These are phyloP conservation scores for Mitragyna speciosa DNA, from an alignment of 257 asterid species.

Conservation along the genomic window DNA sequence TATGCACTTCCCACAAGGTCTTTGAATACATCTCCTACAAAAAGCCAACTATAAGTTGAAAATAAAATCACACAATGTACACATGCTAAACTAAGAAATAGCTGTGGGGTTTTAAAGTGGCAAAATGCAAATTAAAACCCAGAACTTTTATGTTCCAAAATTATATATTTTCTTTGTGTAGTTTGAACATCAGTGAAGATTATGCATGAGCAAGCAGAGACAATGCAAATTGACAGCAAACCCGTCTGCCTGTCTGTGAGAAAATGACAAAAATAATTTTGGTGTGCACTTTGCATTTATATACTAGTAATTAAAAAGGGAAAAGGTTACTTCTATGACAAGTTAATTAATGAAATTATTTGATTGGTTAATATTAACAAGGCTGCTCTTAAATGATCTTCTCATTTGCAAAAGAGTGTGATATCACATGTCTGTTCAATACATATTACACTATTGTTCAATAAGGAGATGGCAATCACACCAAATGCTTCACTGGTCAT, in stretches of 20 bases:
- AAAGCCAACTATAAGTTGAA: conserved; percentile 11
- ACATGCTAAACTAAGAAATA: not conserved
- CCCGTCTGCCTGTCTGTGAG: too few relatives aligned
- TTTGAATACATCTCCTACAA: conserved; percentile 69
- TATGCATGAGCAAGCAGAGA: not conserved
- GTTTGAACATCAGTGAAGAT: not conserved
- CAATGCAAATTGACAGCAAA: not conserved
- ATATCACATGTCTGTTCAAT: not conserved
- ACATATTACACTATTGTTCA: not conserved
- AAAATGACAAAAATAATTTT: not conserved
- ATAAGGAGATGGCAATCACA: not conserved
- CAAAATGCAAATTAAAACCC: not conserved
- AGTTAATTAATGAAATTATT: not conserved
- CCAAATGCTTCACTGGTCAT: not conserved
- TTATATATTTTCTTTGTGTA: not conserved
- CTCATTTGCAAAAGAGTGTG: not conserved
- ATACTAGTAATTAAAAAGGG: not conserved
- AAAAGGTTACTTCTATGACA: not conserved
- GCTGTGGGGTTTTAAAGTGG: not conserved
- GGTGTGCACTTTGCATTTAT: not conserved
- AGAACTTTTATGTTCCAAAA: not conserved
- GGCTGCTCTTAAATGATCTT: not conserved
- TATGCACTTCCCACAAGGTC: conserved; percentile 94
- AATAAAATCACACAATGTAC: not conserved
- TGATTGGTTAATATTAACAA: not conserved